Conservation (phyloP, 73 alveolate species). For the Urostyla sp. region DNA sequence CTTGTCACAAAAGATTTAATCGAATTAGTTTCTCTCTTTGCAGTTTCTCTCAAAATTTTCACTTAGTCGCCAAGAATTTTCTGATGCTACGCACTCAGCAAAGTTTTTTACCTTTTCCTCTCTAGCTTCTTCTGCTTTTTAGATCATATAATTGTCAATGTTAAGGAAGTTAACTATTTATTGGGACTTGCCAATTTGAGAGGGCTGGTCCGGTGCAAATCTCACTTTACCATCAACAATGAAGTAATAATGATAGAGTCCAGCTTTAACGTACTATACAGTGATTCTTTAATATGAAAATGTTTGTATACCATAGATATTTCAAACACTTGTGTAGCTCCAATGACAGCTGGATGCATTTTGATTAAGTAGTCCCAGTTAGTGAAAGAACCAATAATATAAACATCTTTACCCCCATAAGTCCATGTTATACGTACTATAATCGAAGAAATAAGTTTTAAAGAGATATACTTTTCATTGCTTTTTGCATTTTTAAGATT, state of each 20-base stretch:
- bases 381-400: slow-evolving; percentile 40
- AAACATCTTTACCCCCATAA: slow-evolving; percentile 51
- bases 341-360: slow-evolving; percentile 14
- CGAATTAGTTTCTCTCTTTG: slow-evolving; percentile 21
- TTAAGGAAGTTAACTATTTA: slow-evolving; percentile 16
- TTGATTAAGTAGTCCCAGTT: slow-evolving; percentile 57
- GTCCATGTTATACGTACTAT: slow-evolving; percentile 52
- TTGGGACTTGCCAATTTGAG: slow-evolving; percentile 7
- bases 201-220: slow-evolving; percentile 54
- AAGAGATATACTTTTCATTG: slow-evolving; percentile 38
- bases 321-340: slow-evolving; percentile 30
- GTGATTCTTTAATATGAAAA: neutral
- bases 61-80: slow-evolving; percentile 40
- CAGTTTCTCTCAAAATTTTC: slow-evolving; percentile 39
- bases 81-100: slow-evolving; percentile 41
- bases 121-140: slow-evolving; percentile 35
- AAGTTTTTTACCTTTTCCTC: slow-evolving; percentile 36
- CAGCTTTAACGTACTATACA: slow-evolving; percentile 36
- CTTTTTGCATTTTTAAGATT: slow-evolving; percentile 46
- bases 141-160: slow-evolving; percentile 46
- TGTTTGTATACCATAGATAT: slow-evolving; percentile 40
- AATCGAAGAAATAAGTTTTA: neutral
- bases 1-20: no score
- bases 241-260: slow-evolving; percentile 39
- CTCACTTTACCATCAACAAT: slow-evolving; percentile 58